phyloP scores from a whole-genome alignment of 108 stramenopile species.

The Ochromonas danica region DNA sequence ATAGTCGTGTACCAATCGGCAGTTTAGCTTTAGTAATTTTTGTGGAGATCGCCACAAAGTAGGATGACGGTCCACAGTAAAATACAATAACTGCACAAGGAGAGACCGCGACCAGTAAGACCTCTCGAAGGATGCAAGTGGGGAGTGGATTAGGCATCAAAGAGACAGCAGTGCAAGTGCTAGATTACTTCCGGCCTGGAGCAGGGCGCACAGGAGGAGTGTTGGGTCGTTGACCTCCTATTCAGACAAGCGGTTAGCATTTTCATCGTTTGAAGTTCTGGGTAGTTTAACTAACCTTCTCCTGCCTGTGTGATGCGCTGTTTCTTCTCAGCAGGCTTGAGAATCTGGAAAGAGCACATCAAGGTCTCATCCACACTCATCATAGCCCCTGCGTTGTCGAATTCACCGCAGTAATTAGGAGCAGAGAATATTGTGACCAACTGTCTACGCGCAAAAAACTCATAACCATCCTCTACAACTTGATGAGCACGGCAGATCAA shows the following conservation, averaged over 20 bases:
- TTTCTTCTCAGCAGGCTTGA: slow-evolving; percentile 99
- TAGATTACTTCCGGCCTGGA: slow-evolving; percentile 20
- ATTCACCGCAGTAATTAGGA: slow-evolving; percentile 98
- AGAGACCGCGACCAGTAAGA: too few relatives aligned
- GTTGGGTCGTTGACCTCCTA: slow-evolving; percentile 8
- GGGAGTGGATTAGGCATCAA: too few relatives aligned
- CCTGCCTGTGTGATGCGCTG: slow-evolving; percentile 56
- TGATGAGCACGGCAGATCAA: slow-evolving; percentile 99
- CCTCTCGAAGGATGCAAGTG: too few relatives aligned
- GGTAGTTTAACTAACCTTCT: too few relatives aligned
- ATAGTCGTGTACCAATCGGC: too few relatives aligned
- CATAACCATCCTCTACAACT: slow-evolving; percentile 99
- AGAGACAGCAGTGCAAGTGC: too few relatives aligned
- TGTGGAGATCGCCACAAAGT: too few relatives aligned
- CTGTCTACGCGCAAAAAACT: slow-evolving; percentile 98
- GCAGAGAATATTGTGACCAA: slow-evolving; percentile 97
- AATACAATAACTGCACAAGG: too few relatives aligned
- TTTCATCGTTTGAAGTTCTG: too few relatives aligned
- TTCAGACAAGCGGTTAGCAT: too few relatives aligned
- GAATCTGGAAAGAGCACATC: slow-evolving; percentile 99
- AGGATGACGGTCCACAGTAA: too few relatives aligned
- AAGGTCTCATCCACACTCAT: slow-evolving; percentile 99
- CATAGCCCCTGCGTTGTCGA: slow-evolving; percentile 99
- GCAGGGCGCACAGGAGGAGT: slow-evolving; percentile 18
- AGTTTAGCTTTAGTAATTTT: too few relatives aligned